Evolutionary conservation across 2,329 filamentous ascomycete genomes (phyloP), one percentile per base, ranked within the genome.

Genomic region (Epichloe bromicola): DNA sequence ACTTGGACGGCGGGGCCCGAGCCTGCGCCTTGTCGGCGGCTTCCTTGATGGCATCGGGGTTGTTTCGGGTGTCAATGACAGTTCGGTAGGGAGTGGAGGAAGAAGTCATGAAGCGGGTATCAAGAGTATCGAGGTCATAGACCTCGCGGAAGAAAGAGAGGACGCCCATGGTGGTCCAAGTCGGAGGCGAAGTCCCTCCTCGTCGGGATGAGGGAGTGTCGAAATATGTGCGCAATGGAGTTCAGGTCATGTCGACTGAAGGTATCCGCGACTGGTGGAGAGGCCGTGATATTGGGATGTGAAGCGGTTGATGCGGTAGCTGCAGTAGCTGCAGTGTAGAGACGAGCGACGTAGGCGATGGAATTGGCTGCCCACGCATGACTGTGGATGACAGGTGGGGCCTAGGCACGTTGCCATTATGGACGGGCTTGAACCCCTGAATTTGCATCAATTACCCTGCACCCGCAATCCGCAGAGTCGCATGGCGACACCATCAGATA

Each of bases 81-180:
- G 74, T 68, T 61, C 76, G 75, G 65, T 85, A 83, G 37, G 88
- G 80, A 20, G 80, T 80, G 26, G 75, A 79, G 34, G 88, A 80
- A 11, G 87, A 76, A 49, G 76, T 83, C 30, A 83, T 83, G 66
- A 95, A 78, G 56, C 74, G 72, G 52, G 74, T 78, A 65, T 77
- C 74, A 63, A 83, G 71, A 15, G 79, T 82, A 58, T 83, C 77
- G 54, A 82, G 74, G 56, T 78, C 75, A 70, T 86, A 87, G 61
- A 85, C 76, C 55, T 66, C 69, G 56, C 67, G 62, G 46, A 76
- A 59, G 58, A 70, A 72, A 54, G 70, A 69, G 53, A 70, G 50
- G 55, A 65, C 57, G 57, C 68, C 68, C 71, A 76, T 75, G 58
- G 58, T 61, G 60, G 51, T 43, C 19, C 12, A n/a, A 5, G 17